Percentiles rank a stretch among this genome's conserved stretches.
These are phyloP conservation scores for Artemisia argyi DNA, from an alignment of 129 eudicot genomes.

Conservation along the genomic window DNA sequence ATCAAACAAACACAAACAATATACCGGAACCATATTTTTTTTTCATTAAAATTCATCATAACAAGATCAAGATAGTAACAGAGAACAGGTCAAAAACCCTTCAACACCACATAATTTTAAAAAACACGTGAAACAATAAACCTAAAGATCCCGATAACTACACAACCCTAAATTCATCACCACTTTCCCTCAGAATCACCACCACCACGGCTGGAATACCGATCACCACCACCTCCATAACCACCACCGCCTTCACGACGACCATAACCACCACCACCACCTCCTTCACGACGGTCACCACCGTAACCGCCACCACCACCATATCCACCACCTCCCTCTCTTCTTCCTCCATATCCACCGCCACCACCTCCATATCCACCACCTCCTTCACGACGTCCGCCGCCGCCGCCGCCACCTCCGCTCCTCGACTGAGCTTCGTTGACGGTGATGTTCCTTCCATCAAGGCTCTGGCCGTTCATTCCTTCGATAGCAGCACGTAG, in stretches of 20 bases:
- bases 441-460: constrained; percentile 89
- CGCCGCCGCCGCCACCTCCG: constrained; percentile 56
- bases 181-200: constrained; percentile 51
- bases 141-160: constrained; percentile 21
- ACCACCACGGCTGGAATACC: constrained; percentile 21
- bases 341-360: constrained; percentile 26
- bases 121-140: neutral
- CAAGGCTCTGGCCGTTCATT: constrained; percentile 82
- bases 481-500: constrained; percentile 74
- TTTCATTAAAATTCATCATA: constrained; percentile 21
- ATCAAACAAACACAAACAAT: neutral
- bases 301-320: constrained; percentile 30
- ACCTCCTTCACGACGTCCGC: constrained; percentile 33
- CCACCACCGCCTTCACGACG: constrained; percentile 20
- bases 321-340: constrained; percentile 27
- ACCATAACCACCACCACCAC: constrained; percentile 33
- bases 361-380: constrained; percentile 39
- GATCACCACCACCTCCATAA: constrained; percentile 28
- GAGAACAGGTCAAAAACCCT: constrained; percentile 23
- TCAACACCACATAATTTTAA: constrained; percentile 2
- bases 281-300: constrained; percentile 32
- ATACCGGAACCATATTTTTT: constrained; percentile 22
- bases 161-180: constrained; percentile 45
- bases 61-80: neutral
- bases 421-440: constrained; percentile 86